Evolutionary conservation across 495 filamentous ascomycete species (phyloP).

Genomic region (Penicillium steckii): DNA sequence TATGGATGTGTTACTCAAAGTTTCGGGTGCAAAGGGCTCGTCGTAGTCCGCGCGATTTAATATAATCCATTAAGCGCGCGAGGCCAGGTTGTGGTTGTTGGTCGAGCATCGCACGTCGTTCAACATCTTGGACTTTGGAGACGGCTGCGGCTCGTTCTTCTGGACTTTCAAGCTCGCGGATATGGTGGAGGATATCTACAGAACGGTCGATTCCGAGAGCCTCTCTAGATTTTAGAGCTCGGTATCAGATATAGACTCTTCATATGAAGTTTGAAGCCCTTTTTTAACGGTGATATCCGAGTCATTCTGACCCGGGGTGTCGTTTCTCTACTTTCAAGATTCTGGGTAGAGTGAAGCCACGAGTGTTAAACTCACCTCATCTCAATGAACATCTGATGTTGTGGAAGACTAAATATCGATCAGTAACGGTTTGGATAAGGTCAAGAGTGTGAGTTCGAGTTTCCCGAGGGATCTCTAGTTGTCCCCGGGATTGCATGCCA

Average conservation of each 20-base stretch:
- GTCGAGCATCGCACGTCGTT: constrained; percentile 71
- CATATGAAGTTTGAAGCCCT: too few relatives aligned
- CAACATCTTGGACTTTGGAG: constrained; percentile 72
- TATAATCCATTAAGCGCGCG: constrained; percentile 70
- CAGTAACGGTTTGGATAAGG: background rate
- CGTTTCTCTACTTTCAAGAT: background rate
- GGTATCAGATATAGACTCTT: background rate
- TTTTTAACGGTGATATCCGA: background rate
- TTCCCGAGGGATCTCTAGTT: background rate
- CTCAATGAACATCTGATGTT: constrained; percentile 89
- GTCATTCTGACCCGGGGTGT: background rate
- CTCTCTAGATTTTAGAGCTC: constrained; percentile 34
- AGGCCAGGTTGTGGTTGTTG: constrained; percentile 84
- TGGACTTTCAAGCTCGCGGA: constrained; percentile 65
- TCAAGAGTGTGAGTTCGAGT: background rate
- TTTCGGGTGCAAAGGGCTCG: constrained; percentile 94
- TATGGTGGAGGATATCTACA: constrained; percentile 84
- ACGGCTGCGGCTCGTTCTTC: constrained; percentile 62
- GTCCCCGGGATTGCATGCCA: background rate
- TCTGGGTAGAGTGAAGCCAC: too few relatives aligned
- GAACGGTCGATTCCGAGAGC: constrained; percentile 65
- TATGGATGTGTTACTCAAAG: too few relatives aligned
- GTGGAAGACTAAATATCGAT: constrained; percentile 62
- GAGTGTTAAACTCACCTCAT: constrained; percentile 77
- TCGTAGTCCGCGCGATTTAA: constrained; percentile 61